A percentile compares a stretch with the other conserved stretches of the same genome.
Conservation (phyloP, 140 eudicot genomes). For the Ambrosia hybrid region DNA sequence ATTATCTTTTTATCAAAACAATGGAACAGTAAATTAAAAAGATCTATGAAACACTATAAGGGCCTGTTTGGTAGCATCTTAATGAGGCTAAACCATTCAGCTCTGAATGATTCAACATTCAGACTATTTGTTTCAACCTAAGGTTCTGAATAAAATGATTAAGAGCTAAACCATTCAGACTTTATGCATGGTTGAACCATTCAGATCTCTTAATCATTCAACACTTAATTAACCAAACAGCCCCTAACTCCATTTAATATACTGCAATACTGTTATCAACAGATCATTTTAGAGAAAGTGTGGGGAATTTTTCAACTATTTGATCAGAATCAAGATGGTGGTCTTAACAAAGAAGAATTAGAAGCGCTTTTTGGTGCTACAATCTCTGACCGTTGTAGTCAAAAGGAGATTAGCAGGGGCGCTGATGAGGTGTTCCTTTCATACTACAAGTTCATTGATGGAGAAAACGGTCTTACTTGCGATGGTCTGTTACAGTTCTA, state of each 20-base stretch:
- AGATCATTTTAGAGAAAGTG: slow-evolving; percentile 10
- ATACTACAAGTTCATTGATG: neutral
- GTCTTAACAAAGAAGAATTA: slow-evolving; percentile 3
- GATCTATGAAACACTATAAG: neutral
- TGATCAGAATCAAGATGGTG: neutral
- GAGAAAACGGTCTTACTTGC: neutral
- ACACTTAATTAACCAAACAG: no score
- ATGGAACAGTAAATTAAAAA: neutral
- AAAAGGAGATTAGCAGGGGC: no score
- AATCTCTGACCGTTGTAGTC: neutral
- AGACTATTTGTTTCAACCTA: no score
- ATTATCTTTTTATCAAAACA: neutral
- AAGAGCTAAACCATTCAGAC: no score
- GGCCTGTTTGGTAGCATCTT: neutral
- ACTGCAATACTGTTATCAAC: no score
- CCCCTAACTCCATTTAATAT: no score
- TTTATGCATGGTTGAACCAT: no score
- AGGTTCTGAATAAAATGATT: no score
- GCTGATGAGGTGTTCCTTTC: neutral
- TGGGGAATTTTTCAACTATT: neutral
- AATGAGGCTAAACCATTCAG: no score
- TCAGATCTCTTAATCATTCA: no score
- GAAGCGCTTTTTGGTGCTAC: neutral
- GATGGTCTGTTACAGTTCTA: neutral
- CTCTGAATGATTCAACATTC: no score